Evolutionary conservation across 2,329 filamentous ascomycete genomes (phyloP), one percentile per base, ranked within the genome.

Genomic region (Cladosporium halotolerans): DNA sequence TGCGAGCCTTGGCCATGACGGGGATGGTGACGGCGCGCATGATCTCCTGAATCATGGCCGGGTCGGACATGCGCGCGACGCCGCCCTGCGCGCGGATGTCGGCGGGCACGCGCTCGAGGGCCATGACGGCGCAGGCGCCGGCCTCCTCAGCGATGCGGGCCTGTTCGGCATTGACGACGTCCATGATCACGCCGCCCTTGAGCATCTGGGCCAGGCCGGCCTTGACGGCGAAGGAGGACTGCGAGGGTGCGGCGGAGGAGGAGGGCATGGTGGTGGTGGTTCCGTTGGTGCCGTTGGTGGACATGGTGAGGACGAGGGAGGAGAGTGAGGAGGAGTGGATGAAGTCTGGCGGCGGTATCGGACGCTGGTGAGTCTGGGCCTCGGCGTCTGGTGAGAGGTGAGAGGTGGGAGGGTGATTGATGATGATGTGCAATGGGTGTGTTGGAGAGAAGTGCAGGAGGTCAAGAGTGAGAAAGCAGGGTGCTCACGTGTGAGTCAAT

Each of bases 141-240:
- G 93, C 91, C 72, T 97, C 91, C 74, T 99, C 93, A 69, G 93
- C 93, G 70, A 99, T 96, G 74, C 89, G 89, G 58, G 93, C 83
- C 76, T 88, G 91, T 68, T 89, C 87, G 23, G 90, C 88, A 71
- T 92, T 89, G 59, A 95, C 89, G 55, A 97, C 93, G 73, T 99
- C 93, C 93, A 99, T 99, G 74, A 99, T 99, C 61, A 99, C 93
- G 66, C 93, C 93, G 70, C 93, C 93, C 80, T 97, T 96, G 74
- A 97, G 79, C 93, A 99, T 99, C 73, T 95, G 88, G 19, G 93
- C 93, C 60, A 99, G 79, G 55, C 92, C 93, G 51, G 89, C 87
- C 81, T 99, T 99, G 80, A 96, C 85, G 62, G 85, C 85, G 73
- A 96, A 95, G 72, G 82, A 79, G 62, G 73, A 70, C 55, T 66